A percentile compares a stretch with the other conserved stretches of the same genome.
Conservation (phyloP, 2,329 filamentous ascomycete species). For the Fusarium sambucinum region DNA sequence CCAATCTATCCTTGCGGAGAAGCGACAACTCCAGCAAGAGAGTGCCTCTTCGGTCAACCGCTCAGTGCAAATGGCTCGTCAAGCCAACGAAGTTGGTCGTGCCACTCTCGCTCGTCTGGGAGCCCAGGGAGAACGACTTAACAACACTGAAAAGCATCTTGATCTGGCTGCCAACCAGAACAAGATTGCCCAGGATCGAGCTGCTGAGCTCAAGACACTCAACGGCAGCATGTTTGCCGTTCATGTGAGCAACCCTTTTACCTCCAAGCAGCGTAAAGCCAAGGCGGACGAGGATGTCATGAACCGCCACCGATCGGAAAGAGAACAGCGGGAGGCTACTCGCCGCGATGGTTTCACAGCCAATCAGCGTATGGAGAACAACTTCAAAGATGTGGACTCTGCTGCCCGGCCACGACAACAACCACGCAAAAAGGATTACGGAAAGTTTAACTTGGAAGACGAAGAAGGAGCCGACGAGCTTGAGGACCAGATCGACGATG, state of each 20-base stretch:
- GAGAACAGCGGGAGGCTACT: constrained; percentile 73
- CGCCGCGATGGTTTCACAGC: constrained; percentile 64
- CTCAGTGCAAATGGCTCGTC: constrained; percentile 57
- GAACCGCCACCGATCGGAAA: constrained; percentile 74
- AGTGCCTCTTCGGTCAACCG: constrained; percentile 63
- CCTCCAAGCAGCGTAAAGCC: constrained; percentile 71
- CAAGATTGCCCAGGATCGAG: constrained; percentile 80
- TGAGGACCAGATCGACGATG: constrained; percentile 68
- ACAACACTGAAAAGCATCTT: constrained; percentile 86
- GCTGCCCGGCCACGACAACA: constrained; percentile 48
- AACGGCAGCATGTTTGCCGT: constrained; percentile 94
- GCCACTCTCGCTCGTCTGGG: constrained; percentile 79
- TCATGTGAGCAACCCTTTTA: constrained; percentile 83
- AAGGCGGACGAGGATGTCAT: constrained; percentile 77
- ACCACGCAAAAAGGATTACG: constrained; percentile 57
- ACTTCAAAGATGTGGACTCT: constrained; percentile 58
- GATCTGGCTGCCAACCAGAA: constrained; percentile 84
- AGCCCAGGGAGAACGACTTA: constrained; percentile 81
- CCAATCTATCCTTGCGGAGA: constrained; percentile 65
- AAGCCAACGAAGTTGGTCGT: constrained; percentile 69
- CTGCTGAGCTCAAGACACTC: constrained; percentile 83
- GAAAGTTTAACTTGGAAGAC: constrained; percentile 83
- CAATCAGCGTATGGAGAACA: constrained; percentile 66
- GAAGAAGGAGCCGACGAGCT: constrained; percentile 66
- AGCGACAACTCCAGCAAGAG: constrained; percentile 80